Evolutionary conservation across 2,329 filamentous ascomycete genomes (phyloP).

Genomic region (Trematosphaeria pertusa): DNA sequence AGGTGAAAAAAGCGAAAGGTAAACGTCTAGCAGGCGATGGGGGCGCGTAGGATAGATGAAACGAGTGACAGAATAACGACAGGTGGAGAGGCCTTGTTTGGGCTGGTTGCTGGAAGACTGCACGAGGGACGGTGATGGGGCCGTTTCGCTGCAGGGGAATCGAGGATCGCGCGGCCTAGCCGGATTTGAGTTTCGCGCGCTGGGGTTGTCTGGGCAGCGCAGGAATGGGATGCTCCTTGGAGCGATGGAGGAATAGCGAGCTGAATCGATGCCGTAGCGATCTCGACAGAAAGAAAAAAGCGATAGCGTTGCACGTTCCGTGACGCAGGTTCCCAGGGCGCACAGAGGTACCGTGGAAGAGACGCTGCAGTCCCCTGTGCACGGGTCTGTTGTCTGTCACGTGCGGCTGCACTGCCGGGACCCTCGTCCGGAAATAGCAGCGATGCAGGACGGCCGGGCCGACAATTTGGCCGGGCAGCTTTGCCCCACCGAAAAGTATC

Average conservation of each 20-base stretch:
- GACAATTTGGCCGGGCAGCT: slow-evolving; percentile 19
- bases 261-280: not conserved
- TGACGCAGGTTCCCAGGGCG: not conserved
- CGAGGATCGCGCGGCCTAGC: slow-evolving; percentile 23
- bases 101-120: slow-evolving; percentile 28
- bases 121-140: slow-evolving; percentile 16
- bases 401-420: too few species aligned
- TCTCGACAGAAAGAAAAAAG: slow-evolving; percentile 1
- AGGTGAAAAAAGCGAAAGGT: slow-evolving; percentile 17
- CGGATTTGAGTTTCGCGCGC: slow-evolving; percentile 11
- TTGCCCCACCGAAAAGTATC: slow-evolving; percentile 29
- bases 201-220: slow-evolving; percentile 7
- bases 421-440: slow-evolving; percentile 8
- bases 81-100: slow-evolving; percentile 24
- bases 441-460: not conserved
- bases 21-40: slow-evolving; percentile 19
- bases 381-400: not conserved
- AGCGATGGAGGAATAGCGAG: not conserved
- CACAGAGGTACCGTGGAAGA: not conserved
- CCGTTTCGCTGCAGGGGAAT: slow-evolving; percentile 27
- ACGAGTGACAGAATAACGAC: slow-evolving; percentile 42
- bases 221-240: slow-evolving; percentile 16
- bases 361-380: slow-evolving; percentile 1
- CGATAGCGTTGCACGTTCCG: slow-evolving; percentile 2
- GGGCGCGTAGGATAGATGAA: slow-evolving; percentile 29